phyloP scores from a whole-genome alignment of 129 eudicot genomes.

The Heracleum sosnowskyi region DNA sequence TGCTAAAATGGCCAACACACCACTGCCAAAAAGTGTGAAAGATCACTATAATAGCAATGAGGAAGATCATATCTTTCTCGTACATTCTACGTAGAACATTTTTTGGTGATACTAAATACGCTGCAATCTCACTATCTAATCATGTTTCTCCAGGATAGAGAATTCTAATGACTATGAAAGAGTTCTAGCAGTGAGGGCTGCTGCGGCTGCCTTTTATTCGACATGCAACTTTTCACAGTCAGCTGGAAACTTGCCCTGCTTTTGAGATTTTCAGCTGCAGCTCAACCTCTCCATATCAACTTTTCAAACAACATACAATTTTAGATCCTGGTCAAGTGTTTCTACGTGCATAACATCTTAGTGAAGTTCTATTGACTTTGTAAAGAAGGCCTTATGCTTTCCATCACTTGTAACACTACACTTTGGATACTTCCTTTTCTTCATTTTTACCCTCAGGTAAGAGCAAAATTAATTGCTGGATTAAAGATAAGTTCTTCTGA shows the following conservation, averaged over 20 bases:
- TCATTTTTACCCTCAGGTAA: no score
- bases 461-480: no score
- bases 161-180: conserved; percentile 38
- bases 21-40: neutral
- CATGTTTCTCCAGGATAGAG: conserved; percentile 34
- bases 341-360: neutral
- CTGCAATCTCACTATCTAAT: neutral
- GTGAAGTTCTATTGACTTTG: neutral
- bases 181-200: conserved; percentile 59
- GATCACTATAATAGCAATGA: neutral
- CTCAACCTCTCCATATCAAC: conserved; percentile 11
- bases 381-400: neutral
- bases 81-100: neutral
- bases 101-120: neutral
- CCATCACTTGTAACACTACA: neutral
- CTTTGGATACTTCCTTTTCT: no score
- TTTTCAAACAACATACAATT: conserved; percentile 1
- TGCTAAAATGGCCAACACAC: neutral
- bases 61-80: neutral
- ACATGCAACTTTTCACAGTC: conserved; percentile 64
- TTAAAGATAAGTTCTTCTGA: no score
- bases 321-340: no score
- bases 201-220: conserved; percentile 88
- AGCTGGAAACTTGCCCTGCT: conserved; percentile 49
- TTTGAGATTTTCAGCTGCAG: conserved; percentile 27